Percentiles rank a stretch among this genome's conserved stretches.
These are phyloP conservation scores for Xerophyta viscosa DNA, from an alignment of 106 monocot species.

Conservation along the genomic window DNA sequence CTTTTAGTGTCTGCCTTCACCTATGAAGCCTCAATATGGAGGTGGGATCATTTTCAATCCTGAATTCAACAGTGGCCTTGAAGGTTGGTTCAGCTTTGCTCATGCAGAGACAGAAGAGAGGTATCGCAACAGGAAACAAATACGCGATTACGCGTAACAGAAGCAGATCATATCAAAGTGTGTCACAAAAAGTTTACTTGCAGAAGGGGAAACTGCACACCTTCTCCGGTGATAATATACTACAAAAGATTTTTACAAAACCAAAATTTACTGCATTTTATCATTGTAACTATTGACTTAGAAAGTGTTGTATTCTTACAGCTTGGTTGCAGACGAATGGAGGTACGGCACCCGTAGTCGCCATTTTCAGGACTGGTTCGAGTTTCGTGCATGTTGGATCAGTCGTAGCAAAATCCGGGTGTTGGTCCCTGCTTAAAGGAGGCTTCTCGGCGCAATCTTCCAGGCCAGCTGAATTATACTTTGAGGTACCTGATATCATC, in stretches of 20 bases:
- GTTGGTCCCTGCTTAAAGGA: constrained; percentile 93
- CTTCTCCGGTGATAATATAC: constrained; percentile 45
- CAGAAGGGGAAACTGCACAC: constrained; percentile 46
- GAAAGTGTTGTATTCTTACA: constrained; percentile 18
- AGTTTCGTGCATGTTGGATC: constrained; percentile 34
- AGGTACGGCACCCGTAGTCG: constrained; percentile 17
- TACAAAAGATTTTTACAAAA: too few relatives aligned
- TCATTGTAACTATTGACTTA: too few relatives aligned
- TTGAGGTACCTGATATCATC: constrained; percentile 33
- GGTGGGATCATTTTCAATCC: constrained; percentile 61
- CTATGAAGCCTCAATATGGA: constrained; percentile 47
- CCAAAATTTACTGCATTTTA: not conserved
- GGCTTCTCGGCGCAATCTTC: constrained; percentile 41
- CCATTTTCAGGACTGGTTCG: constrained; percentile 27
- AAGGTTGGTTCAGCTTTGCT: constrained; percentile 45
- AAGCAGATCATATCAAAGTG: constrained; percentile 20
- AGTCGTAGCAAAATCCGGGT: constrained; percentile 39
- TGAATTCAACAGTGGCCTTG: constrained; percentile 35
- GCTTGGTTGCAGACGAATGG: constrained; percentile 58
- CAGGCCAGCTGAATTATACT: constrained; percentile 47
- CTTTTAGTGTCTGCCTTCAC: constrained; percentile 50
- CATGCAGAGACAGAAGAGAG: constrained; percentile 10
- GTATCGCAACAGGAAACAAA: constrained; percentile 25
- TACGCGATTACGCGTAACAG: constrained; percentile 16
- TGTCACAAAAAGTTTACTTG: constrained; percentile 46